Evolutionary conservation across 495 filamentous ascomycete genomes (phyloP), one percentile per base, ranked within the genome.

Genomic region (Hypoxylon fragiforme): DNA sequence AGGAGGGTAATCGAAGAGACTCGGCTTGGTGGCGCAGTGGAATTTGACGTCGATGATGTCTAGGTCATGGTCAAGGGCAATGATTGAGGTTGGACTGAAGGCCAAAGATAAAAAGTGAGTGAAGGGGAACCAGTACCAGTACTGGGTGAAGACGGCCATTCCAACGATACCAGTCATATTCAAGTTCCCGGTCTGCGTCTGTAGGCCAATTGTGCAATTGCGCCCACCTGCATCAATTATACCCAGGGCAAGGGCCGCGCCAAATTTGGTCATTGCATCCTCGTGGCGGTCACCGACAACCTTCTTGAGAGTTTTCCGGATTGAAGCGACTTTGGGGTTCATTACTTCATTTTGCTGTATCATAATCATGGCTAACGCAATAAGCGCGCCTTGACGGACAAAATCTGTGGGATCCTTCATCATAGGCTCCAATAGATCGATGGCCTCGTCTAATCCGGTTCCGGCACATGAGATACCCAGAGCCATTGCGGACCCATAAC

Each of bases 101-200:
- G 88, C 90, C 54, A 97, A 78, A 0, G 91, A 92, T 15, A 99
- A 73, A 83, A 99, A 99, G 71, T 97, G 95, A 18, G 94, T 96
- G 60, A 97, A 84, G 39, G 95, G 95, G 84, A 99, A 99, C 95
- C 95, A 99, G 74, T 99, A 99, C 95, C 95, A 99, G 75, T 99
- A 99, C 70, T 99, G 95, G 5, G 90, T 94, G 75, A 99, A 99
- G 20, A 99, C 88, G 32, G 91, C 91, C 83, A 96, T 96, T 54
- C 95, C 95, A 15, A 99, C 92, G 50, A 97, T 94, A 50, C 89
- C 95, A 13, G 90, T 82, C 90, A 97, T 94, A 76, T 97, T 97
- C 54, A 99, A 80, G 62, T 96, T 99, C 48, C 95, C 95, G 0
- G 94, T 96, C 74, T 95, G 92, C 1, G 95, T 99, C 68, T 97